Evolutionary conservation across 164 flowering plant genomes (phyloP).

Genomic region (Pachysandra terminalis): DNA sequence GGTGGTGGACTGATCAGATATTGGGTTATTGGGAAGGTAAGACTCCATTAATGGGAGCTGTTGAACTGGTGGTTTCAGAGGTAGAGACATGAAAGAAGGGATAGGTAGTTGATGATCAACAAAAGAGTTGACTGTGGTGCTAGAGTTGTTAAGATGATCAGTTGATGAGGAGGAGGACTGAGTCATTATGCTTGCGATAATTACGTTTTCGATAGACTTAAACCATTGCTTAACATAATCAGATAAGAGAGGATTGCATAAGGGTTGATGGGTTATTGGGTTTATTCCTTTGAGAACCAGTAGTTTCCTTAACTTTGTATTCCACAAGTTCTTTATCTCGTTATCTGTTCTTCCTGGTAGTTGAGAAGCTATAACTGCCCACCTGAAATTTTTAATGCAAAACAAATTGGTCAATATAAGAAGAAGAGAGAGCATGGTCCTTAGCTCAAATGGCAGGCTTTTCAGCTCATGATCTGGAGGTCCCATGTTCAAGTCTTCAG

Average conservation of each 20-base stretch:
- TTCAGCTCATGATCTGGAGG: too few species aligned
- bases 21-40: too few species aligned
- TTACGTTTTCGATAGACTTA: conserved; percentile 10
- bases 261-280: conserved; percentile 26
- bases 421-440: too few species aligned
- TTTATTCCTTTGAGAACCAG: conserved; percentile 28
- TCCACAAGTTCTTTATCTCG: conserved; percentile 40
- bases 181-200: conserved; percentile 5
- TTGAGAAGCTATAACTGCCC: conserved; percentile 33
- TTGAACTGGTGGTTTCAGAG: not conserved
- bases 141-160: not conserved
- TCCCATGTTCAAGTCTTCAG: too few species aligned
- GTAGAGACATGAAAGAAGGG: not conserved
- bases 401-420: too few species aligned
- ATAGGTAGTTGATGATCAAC: not conserved
- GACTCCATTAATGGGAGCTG: too few species aligned
- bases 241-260: conserved; percentile 10
- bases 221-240: conserved; percentile 16
- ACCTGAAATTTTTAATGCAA: conserved; percentile 15
- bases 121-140: not conserved
- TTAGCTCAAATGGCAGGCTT: too few species aligned
- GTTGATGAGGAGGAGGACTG: not conserved
- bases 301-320: conserved; percentile 32
- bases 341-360: conserved; percentile 27
- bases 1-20: too few species aligned